These are phyloP conservation scores for Teunomyces funiuensis DNA, from an alignment of 805 yeast species.

Conservation along the genomic window DNA sequence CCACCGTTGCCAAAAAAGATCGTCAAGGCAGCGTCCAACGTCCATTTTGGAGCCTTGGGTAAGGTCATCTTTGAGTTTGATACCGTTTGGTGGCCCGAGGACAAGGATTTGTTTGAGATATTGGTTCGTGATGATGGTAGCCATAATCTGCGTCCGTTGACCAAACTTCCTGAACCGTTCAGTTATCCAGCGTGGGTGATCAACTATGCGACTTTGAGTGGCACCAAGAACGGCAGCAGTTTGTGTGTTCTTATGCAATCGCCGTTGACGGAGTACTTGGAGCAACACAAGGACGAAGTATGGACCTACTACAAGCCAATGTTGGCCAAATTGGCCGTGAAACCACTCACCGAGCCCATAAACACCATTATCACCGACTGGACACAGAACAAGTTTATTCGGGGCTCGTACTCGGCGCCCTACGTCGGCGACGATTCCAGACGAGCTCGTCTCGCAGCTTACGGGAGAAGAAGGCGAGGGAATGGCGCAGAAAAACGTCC, in stretches of 20 bases:
- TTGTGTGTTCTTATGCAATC: constrained; percentile 70
- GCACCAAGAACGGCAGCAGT: constrained; percentile 41
- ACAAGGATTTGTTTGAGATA: constrained; percentile 21
- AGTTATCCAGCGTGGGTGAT: constrained; percentile 61
- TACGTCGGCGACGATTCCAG: constrained; percentile 34
- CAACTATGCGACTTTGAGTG: constrained; percentile 52
- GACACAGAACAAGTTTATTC: constrained; percentile 75
- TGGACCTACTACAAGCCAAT: constrained; percentile 63
- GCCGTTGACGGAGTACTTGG: constrained; percentile 64
- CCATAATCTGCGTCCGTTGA: constrained; percentile 22
- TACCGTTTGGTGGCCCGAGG: constrained; percentile 52
- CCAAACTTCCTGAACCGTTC: constrained; percentile 44
- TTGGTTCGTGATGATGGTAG: constrained; percentile 14
- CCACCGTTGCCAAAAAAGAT: constrained; percentile 54
- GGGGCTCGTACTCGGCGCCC: constrained; percentile 82
- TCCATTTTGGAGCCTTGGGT: constrained; percentile 69
- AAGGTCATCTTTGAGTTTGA: constrained; percentile 72
- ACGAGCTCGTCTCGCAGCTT: no score
- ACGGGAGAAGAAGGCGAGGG: constrained; percentile 20
- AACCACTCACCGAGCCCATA: constrained; percentile 23
- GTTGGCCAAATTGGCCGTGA: constrained; percentile 28
- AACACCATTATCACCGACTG: constrained; percentile 58
- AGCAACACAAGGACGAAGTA: constrained; percentile 48
- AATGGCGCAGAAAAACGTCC: no score
- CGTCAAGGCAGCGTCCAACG: constrained; percentile 40